Evolutionary conservation across 768 basidiomycete genomes (phyloP).

Genomic region (Auriscalpium microsporum): DNA sequence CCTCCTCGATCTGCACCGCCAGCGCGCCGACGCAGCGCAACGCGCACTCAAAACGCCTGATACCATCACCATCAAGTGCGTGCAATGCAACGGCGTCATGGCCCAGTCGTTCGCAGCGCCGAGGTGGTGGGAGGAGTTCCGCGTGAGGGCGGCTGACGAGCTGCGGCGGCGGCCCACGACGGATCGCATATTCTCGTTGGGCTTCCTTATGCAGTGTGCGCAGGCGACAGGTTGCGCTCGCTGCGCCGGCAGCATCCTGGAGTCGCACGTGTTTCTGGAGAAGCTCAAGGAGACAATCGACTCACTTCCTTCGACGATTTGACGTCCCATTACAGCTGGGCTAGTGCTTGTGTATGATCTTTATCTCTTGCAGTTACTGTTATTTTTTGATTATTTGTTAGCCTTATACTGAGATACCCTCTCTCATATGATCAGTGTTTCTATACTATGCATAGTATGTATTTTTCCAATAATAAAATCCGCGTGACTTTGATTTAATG

Average conservation of each 20-base stretch:
- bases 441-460: no score
- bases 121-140: conserved; percentile 63
- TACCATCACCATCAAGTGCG: conserved; percentile 51
- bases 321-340: no score
- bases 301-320: conserved; percentile 37
- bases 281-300: conserved; percentile 52
- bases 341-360: no score
- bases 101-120: conserved; percentile 42
- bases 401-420: neutral
- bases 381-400: neutral
- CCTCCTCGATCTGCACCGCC: conserved; percentile 51
- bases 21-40: conserved; percentile 41
- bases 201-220: conserved; percentile 47
- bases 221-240: conserved; percentile 45
- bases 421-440: no score
- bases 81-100: conserved; percentile 53
- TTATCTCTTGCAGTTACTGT: neutral
- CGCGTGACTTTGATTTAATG: no score
- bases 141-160: conserved; percentile 48
- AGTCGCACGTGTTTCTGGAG: conserved; percentile 48
- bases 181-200: conserved; percentile 50
- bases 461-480: no score
- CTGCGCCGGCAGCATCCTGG: conserved; percentile 61
- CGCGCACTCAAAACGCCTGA: conserved; percentile 37
- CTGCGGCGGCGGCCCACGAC: conserved; percentile 47